Conservation (phyloP, 352 stramenopile species). For the Halophytophthora polymorphica region DNA sequence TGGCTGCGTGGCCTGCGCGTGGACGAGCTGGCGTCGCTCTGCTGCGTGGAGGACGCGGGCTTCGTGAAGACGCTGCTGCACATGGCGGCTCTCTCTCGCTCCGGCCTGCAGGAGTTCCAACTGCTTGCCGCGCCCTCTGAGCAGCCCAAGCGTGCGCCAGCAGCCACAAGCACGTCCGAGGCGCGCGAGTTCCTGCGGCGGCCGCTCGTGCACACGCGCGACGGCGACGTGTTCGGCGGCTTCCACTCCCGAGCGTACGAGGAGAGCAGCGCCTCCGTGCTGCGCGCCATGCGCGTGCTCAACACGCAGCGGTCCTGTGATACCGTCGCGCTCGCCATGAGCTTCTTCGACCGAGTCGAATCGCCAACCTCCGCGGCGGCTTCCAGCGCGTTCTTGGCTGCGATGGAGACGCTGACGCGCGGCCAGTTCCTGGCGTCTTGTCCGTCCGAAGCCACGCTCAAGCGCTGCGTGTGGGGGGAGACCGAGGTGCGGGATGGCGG, state of each 20-base stretch:
- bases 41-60: constrained; percentile 51
- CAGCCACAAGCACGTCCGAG: neutral
- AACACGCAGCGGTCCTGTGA: constrained; percentile 75
- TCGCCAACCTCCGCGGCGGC: neutral
- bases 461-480: constrained; percentile 41
- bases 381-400: constrained; percentile 24
- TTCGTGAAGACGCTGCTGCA: constrained; percentile 82
- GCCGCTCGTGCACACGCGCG: constrained; percentile 36
- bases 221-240: constrained; percentile 48
- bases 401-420: constrained; percentile 54
- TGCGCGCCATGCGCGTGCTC: constrained; percentile 40
- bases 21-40: constrained; percentile 56
- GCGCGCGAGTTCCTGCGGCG: constrained; percentile 48
- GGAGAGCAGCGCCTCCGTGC: constrained; percentile 30
- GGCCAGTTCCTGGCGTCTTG: constrained; percentile 46
- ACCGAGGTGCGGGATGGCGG: constrained; percentile 46
- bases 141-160: constrained; percentile 8
- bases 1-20: constrained; percentile 46
- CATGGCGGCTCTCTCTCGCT: constrained; percentile 41
- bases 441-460: constrained; percentile 32
- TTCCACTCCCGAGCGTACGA: constrained; percentile 55
- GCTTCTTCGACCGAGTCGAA: constrained; percentile 24
- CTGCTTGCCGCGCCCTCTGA: constrained; percentile 20
- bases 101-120: constrained; percentile 48
- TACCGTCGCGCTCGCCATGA: constrained; percentile 49